phyloP scores from a whole-genome alignment of 345 rosid genomes.

The Diplotaxis tenuifolia region DNA sequence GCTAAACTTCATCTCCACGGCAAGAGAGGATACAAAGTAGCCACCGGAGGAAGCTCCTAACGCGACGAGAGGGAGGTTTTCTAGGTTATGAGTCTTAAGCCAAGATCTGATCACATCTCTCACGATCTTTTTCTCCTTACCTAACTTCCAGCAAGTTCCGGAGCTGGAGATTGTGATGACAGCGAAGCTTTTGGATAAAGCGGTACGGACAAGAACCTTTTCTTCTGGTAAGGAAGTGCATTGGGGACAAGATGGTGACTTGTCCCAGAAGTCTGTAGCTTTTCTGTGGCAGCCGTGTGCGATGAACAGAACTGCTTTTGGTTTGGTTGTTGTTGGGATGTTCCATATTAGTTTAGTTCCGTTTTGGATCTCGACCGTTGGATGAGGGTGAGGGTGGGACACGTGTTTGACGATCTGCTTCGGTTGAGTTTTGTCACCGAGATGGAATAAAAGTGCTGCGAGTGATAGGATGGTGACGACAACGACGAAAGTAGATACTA shows the following conservation, averaged over 20 bases:
- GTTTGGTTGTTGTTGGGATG: constrained; percentile 54
- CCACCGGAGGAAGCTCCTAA: constrained; percentile 98
- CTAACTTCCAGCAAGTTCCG: constrained; percentile 69
- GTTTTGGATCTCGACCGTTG: constrained; percentile 58
- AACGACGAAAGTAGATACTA: constrained; percentile 38
- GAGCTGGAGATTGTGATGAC: constrained; percentile 70
- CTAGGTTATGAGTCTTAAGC: constrained; percentile 52
- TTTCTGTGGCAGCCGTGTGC: constrained; percentile 90
- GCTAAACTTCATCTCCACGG: constrained; percentile 54
- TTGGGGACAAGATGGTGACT: constrained; percentile 52
- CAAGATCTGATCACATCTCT: constrained; percentile 57
- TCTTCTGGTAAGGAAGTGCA: constrained; percentile 91
- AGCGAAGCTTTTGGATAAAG: constrained; percentile 58
- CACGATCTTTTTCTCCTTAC: constrained; percentile 55
- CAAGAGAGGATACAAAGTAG: constrained; percentile 76
- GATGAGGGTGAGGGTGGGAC: constrained; percentile 41
- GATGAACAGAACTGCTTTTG: constrained; percentile 74
- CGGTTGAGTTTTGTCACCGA: constrained; percentile 29
- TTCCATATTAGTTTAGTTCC: constrained; percentile 77
- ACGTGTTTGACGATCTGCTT: constrained; percentile 36
- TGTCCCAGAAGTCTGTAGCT: constrained; percentile 87
- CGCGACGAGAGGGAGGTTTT: constrained; percentile 75
- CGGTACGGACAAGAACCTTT: constrained; percentile 56
- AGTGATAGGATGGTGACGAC: constrained; percentile 5
- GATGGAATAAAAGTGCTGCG: constrained; percentile 26